These are phyloP conservation scores for Gnetum montanum DNA, from an alignment of 75 land plant species.

Conservation along the genomic window DNA sequence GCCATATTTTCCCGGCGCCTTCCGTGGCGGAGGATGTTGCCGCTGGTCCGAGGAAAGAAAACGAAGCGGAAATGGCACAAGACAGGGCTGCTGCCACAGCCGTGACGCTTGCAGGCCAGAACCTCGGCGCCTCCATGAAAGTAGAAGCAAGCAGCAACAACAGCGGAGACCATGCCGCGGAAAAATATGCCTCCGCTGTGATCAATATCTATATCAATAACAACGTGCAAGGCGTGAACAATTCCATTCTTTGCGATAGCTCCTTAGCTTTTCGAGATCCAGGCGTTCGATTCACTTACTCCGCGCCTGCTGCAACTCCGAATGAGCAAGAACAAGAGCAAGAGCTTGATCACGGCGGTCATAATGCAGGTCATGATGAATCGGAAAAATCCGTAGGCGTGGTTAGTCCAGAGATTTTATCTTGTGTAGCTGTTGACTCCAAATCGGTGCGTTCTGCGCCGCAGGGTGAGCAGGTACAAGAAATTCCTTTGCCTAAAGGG, in stretches of 20 bases:
- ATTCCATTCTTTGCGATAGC: constrained; percentile 37
- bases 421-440: no score
- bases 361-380: no score
- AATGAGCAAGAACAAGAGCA: no score
- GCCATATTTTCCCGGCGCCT: background rate
- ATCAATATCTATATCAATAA: constrained; percentile 46
- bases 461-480: no score
- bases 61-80: background rate
- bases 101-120: background rate
- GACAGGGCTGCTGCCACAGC: background rate
- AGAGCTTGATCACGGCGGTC: no score
- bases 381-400: no score
- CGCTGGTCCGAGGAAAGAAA: background rate
- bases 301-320: no score
- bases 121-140: constrained; percentile 1
- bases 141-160: background rate
- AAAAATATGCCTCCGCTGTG: background rate
- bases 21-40: background rate
- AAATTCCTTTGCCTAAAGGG: no score
- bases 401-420: no score
- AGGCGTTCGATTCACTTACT: constrained; percentile 20
- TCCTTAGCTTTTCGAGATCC: constrained; percentile 32
- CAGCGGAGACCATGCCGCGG: background rate
- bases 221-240: constrained; percentile 46
- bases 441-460: no score